These are phyloP conservation scores for Syncephalastrum sp. DNA, from an alignment of 371 early-diverging fungal genomes.

Conservation along the genomic window DNA sequence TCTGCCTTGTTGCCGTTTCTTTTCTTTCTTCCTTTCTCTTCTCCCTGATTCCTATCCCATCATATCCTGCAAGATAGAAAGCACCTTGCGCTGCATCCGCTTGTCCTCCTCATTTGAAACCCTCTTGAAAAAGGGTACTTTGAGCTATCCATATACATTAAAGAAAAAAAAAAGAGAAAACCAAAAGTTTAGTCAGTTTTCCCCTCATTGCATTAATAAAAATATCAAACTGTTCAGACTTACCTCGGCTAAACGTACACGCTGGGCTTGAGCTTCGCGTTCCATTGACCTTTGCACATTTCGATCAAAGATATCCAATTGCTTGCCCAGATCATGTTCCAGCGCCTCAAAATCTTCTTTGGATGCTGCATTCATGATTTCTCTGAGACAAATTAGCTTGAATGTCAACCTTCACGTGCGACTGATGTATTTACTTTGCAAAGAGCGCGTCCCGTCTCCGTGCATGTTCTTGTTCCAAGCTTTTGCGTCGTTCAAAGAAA, in stretches of 20 bases:
- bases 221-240: neutral
- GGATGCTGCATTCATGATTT: neutral
- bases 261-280: conserved; percentile 21
- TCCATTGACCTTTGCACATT: conserved; percentile 18
- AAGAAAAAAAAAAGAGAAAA: too few species aligned
- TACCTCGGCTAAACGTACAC: neutral
- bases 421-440: conserved; percentile 26
- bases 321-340: neutral
- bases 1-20: too few species aligned
- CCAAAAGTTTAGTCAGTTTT: conserved; percentile 4
- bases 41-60: conserved; percentile 7
- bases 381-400: neutral
- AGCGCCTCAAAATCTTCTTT: neutral
- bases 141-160: conserved; percentile 14
- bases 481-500: conserved; percentile 29
- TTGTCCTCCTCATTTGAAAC: conserved; percentile 26
- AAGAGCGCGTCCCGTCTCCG: conserved; percentile 28
- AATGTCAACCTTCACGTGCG: too few species aligned
- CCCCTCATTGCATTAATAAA: too few species aligned
- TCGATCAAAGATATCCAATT: neutral
- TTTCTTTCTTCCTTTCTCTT: too few species aligned
- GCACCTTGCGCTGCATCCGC: conserved; percentile 37
- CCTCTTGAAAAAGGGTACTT: conserved; percentile 41
- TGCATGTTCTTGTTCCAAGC: conserved; percentile 21
- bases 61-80: conserved; percentile 43